These are phyloP conservation scores for Austroboletus eburneus DNA, from an alignment of 768 basidiomycete genomes.

Conservation along the genomic window DNA sequence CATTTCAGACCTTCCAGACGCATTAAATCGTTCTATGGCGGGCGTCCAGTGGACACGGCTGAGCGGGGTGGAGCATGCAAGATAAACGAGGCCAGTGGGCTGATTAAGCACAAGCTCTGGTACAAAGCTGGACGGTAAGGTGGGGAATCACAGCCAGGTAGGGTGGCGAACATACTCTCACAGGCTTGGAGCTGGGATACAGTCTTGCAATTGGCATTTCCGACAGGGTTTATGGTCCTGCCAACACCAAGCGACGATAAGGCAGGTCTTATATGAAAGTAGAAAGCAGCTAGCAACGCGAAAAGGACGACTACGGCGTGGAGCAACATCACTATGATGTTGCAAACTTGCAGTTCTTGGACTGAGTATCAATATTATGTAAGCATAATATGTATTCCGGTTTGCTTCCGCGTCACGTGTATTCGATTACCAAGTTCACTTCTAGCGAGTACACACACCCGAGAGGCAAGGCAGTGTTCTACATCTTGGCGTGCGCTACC, in stretches of 20 bases:
- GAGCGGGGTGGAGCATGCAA: constrained; percentile 55
- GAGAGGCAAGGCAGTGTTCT: no score
- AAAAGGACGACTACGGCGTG: constrained; percentile 25
- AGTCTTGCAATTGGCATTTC: constrained; percentile 45
- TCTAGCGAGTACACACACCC: no score
- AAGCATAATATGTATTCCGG: no score
- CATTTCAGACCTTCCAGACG: constrained; percentile 34
- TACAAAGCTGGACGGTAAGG: no score
- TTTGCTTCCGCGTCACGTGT: no score
- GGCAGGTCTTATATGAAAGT: constrained; percentile 46
- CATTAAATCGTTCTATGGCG: constrained; percentile 31
- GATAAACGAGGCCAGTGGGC: constrained; percentile 52
- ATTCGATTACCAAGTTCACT: no score
- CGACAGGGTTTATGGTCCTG: constrained; percentile 41
- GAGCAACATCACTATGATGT: no score
- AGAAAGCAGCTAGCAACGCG: constrained; percentile 41
- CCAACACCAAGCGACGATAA: constrained; percentile 42
- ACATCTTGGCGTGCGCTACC: no score
- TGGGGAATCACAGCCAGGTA: no score
- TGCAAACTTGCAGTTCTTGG: no score
- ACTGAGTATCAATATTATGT: no score
- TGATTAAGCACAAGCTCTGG: constrained; percentile 61
- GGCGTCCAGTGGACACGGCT: constrained; percentile 54
- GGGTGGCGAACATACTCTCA: constrained; percentile 47
- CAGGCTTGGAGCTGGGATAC: constrained; percentile 60